Evolutionary conservation across 2,329 filamentous ascomycete species (phyloP), one percentile per base, ranked within the genome.

Genomic region (Trichoderma lentiforme): DNA sequence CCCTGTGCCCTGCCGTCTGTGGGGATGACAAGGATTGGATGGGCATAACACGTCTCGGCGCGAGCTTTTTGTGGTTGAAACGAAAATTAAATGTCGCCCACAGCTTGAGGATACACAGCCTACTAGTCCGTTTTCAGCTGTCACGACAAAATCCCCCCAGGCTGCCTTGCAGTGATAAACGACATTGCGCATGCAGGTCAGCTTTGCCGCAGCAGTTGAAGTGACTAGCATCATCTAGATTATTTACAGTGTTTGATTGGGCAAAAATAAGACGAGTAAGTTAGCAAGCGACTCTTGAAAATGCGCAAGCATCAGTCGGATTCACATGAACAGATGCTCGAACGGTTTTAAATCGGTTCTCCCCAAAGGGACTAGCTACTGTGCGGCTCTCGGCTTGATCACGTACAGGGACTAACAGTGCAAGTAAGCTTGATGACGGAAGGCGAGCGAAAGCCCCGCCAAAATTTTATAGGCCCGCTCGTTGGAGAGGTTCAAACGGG

Each of bases 11-110:
- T 72, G 71, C 67, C 58, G 28, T 53, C 57, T 70, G 67, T 70
- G 67, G 67, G 57, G 67, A 70, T 70, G 68, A 64, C 60, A 63
- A 64, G 68, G 60, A 71, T 71, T 71, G 68, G 47, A 30, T 57
- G 47, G 43, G 62, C 21, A 56, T 51, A 71, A 71, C 68, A 71
- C 70, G 70, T 66, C 70, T 71, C 53, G 53, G 62, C 62, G 70
- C 61, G 63, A 71, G 63, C 63, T 68, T 65, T 71, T 57, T 71
- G 47, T 60, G 51, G 70, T 65, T 71, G 70, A 58, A 47, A 32
- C 67, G 21, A 61, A 53, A 53, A 62, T 53, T 62, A 53, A 32
- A 51, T 34, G 28, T 70, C 39, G 39, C 57, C 30, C 43, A 53
- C 67, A 28, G 28, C 24, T 51, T 62, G 34, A 36, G 24, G 34